A percentile compares a stretch with the other conserved stretches of the same genome.
Evolutionary conservation across 1,284 basidiomycete genomes (phyloP).

Genomic region (Xerocomus amazonicus): DNA sequence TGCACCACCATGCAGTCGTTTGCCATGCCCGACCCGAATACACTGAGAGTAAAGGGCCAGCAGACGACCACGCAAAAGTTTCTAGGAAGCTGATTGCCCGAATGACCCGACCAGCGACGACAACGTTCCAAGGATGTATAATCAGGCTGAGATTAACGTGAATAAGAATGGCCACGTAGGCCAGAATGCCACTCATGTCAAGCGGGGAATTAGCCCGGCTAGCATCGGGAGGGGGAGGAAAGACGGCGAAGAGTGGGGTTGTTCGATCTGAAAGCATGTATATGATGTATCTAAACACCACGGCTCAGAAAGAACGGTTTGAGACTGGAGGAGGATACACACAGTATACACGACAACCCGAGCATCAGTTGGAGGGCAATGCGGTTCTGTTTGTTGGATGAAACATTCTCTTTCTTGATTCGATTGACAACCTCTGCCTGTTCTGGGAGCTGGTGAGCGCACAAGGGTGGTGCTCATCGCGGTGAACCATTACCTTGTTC

Average conservation of each 20-base stretch:
- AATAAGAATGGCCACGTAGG: conserved; percentile 42
- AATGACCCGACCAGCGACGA: conserved; percentile 25
- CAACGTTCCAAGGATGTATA: conserved; percentile 32
- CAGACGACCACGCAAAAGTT: conserved; percentile 42
- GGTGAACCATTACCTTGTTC: conserved; percentile 43
- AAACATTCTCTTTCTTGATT: conserved; percentile 39
- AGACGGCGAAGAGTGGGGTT: conserved; percentile 45
- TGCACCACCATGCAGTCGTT: conserved; percentile 50
- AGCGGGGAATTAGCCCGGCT: conserved; percentile 25
- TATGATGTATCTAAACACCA: conserved; percentile 38
- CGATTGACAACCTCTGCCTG: conserved; percentile 48
- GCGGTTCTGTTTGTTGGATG: conserved; percentile 38
- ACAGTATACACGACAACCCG: conserved; percentile 45
- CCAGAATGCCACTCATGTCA: conserved; percentile 40
- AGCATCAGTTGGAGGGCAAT: conserved; percentile 38
- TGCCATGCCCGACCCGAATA: conserved; percentile 48
- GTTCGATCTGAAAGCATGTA: conserved; percentile 38
- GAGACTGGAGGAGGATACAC: conserved; percentile 17
- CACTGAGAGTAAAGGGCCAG: conserved; percentile 46
- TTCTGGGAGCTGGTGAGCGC: conserved; percentile 36
- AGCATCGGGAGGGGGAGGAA: conserved; percentile 30
- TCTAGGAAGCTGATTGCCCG: conserved; percentile 41
- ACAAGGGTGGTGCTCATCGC: neutral
- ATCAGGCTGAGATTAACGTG: conserved; percentile 46
- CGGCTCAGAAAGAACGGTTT: neutral